phyloP scores from a whole-genome alignment of 371 early-diverging fungal species.

The Lichtheimia corymbifera region DNA sequence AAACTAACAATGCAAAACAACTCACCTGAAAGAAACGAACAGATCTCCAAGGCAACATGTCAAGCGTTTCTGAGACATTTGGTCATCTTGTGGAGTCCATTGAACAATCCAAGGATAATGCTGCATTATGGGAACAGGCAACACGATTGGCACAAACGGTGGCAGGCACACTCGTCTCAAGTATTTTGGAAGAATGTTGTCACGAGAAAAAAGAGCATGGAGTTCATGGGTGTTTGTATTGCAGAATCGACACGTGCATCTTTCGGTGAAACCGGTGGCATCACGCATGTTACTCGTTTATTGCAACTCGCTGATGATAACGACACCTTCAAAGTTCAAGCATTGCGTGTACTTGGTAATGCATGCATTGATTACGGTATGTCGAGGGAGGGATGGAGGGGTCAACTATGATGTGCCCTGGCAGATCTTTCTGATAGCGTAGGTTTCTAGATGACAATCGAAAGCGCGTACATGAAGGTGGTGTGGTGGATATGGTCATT shows the following conservation, averaged over 20 bases:
- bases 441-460: slow-evolving; percentile 62
- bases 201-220: neutral
- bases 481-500: slow-evolving; percentile 46
- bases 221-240: too few species aligned
- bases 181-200: neutral
- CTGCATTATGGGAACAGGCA: slow-evolving; percentile 1
- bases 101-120: neutral
- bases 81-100: neutral
- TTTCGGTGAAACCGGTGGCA: slow-evolving; percentile 43
- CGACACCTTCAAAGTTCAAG: slow-evolving; percentile 52
- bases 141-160: slow-evolving; percentile 2
- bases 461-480: slow-evolving; percentile 57
- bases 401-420: neutral
- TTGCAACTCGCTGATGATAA: slow-evolving; percentile 27
- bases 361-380: slow-evolving; percentile 80
- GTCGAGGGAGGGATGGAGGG: neutral
- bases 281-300: slow-evolving; percentile 34
- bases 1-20: too few species aligned
- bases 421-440: too few species aligned
- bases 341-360: slow-evolving; percentile 74
- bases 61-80: neutral
- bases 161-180: slow-evolving; percentile 7
- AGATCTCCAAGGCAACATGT: neutral
- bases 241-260: slow-evolving; percentile 49
- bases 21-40: too few species aligned